Conservation (phyloP, 2,329 filamentous ascomycete species). For the Penicillium brevicompactum region DNA sequence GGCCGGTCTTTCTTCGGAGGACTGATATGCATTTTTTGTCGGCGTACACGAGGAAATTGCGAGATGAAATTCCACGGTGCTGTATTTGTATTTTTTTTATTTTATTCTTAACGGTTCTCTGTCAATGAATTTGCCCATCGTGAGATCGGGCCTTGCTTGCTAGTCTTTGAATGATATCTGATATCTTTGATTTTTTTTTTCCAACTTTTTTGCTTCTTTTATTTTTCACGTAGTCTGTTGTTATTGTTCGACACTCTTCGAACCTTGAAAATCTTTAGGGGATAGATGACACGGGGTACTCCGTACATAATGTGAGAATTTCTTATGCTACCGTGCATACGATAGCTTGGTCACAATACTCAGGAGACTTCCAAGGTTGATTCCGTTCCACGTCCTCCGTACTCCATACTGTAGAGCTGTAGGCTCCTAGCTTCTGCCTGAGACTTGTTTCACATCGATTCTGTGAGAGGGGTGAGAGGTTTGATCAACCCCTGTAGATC, state of each 20-base stretch:
- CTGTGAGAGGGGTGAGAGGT: not conserved
- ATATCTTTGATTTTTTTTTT: not conserved
- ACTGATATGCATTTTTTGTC: constrained; percentile 7
- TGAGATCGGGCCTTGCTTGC: not conserved
- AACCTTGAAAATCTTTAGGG: too few relatives aligned
- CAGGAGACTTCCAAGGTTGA: too few relatives aligned
- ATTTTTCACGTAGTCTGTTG: too few relatives aligned
- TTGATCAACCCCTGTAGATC: not conserved
- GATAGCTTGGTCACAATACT: too few relatives aligned
- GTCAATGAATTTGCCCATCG: constrained; percentile 1
- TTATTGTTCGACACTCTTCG: too few relatives aligned
- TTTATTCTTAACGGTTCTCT: constrained; percentile 9
- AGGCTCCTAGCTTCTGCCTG: not conserved
- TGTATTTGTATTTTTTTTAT: constrained; percentile 12
- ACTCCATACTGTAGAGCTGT: not conserved
- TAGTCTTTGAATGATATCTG: not conserved
- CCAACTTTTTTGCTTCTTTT: not conserved
- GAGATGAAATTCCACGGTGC: constrained; percentile 11
- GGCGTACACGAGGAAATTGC: constrained; percentile 23
- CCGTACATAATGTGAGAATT: too few relatives aligned
- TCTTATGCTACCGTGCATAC: too few relatives aligned
- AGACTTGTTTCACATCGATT: not conserved
- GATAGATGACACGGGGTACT: too few relatives aligned
- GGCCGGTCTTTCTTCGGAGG: not conserved
- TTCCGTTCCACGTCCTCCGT: too few relatives aligned